Evolutionary conservation across 768 basidiomycete species (phyloP).

Genomic region (Suillus hirtellus): DNA sequence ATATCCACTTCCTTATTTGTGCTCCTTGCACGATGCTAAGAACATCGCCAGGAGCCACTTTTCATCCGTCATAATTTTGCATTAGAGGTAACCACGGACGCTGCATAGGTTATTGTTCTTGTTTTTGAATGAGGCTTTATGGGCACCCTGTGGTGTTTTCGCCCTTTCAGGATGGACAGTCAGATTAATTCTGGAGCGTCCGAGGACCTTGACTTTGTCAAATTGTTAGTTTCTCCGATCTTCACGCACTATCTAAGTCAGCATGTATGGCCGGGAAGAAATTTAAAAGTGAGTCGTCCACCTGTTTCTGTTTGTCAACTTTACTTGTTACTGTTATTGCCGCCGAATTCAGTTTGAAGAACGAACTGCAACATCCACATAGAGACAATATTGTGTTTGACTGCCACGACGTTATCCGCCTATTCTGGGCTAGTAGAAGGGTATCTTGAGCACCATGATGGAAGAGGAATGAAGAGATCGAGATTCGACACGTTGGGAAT

Average conservation of each 20-base stretch:
- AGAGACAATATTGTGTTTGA: neutral
- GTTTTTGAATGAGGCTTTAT: neutral
- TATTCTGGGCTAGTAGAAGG: neutral
- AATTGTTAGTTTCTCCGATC: neutral
- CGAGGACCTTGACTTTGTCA: neutral
- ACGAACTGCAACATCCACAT: too few species aligned
- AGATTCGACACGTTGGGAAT: neutral
- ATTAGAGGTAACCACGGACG: neutral
- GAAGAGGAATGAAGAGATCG: conserved; percentile 7
- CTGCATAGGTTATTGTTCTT: neutral
- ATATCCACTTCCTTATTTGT: neutral
- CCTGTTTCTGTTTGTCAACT: conserved; percentile 4
- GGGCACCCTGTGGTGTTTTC: neutral
- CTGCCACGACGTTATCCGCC: neutral
- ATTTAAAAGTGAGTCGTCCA: neutral
- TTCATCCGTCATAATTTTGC: too few species aligned
- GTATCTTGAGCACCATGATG: neutral
- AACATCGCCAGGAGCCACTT: neutral
- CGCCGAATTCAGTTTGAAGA: too few species aligned
- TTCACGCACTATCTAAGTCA: neutral
- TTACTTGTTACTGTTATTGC: too few species aligned
- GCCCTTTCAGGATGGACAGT: neutral
- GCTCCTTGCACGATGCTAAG: neutral
- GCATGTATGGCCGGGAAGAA: conserved; percentile 2
- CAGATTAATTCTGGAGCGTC: neutral